Conservation (phyloP, 805 yeast species). For the Kurtzmaniella cleridarum region DNA sequence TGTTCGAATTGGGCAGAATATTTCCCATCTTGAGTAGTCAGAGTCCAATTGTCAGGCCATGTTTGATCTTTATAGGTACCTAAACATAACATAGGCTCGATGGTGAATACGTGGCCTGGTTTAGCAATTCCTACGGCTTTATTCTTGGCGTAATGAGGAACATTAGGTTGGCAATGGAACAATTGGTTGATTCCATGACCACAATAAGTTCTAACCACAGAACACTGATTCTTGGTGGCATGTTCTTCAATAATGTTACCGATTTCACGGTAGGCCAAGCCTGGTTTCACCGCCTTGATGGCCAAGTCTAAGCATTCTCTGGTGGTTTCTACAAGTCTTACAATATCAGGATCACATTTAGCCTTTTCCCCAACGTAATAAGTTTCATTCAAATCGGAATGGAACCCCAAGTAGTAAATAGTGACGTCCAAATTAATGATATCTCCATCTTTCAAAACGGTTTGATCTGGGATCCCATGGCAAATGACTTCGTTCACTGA, state of each 20-base stretch:
- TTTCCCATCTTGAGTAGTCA: constrained; percentile 85
- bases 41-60: constrained; percentile 99
- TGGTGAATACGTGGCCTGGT: constrained; percentile 94
- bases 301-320: constrained; percentile 85
- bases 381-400: constrained; percentile 93
- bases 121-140: constrained; percentile 91
- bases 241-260: constrained; percentile 87
- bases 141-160: constrained; percentile 92
- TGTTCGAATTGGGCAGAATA: constrained; percentile 94
- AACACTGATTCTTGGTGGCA: constrained; percentile 70
- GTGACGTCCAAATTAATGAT: constrained; percentile 89
- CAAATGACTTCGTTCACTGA: constrained; percentile 94
- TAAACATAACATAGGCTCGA: constrained; percentile 92
- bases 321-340: constrained; percentile 81
- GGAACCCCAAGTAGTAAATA: constrained; percentile 79
- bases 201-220: constrained; percentile 85
- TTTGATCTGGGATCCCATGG: constrained; percentile 94
- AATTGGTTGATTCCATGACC: constrained; percentile 89
- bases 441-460: constrained; percentile 87
- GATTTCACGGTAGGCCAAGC: constrained; percentile 75
- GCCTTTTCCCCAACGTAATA: constrained; percentile 93
- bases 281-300: constrained; percentile 84
- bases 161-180: constrained; percentile 89
- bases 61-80: constrained; percentile 75
- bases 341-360: constrained; percentile 69